A percentile compares a stretch with the other conserved stretches of the same genome.
These are phyloP conservation scores for Lipomyces mesembrius DNA, from an alignment of 805 yeast genomes.

Conservation along the genomic window DNA sequence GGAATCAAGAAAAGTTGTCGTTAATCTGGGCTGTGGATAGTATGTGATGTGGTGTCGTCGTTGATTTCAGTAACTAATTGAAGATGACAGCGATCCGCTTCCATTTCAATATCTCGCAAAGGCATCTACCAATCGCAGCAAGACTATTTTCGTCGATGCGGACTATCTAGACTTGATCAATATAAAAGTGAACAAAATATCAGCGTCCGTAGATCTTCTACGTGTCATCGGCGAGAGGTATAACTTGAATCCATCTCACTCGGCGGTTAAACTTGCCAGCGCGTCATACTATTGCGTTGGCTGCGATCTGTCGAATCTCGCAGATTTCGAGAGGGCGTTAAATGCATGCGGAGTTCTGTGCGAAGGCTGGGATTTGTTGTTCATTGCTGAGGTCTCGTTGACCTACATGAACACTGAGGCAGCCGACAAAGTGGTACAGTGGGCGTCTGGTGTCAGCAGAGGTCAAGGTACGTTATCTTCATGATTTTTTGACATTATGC, in stretches of 20 bases:
- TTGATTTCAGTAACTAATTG: slow-evolving; percentile 27
- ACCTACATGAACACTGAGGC: slow-evolving; percentile 74
- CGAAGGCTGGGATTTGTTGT: slow-evolving; percentile 48
- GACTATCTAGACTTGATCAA: slow-evolving; percentile 73
- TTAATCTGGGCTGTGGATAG: slow-evolving; percentile 82
- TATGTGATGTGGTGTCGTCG: slow-evolving; percentile 42
- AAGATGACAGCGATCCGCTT: slow-evolving; percentile 52
- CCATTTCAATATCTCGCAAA: slow-evolving; percentile 57
- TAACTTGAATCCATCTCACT: not conserved
- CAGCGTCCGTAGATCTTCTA: slow-evolving; percentile 52
- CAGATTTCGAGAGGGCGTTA: slow-evolving; percentile 43
- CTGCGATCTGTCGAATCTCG: slow-evolving; percentile 64
- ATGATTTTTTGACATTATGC: not conserved
- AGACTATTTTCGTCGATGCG: slow-evolving; percentile 65
- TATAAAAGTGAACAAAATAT: slow-evolving; percentile 60
- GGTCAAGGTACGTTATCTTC: slow-evolving; percentile 39
- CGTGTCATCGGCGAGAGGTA: slow-evolving; percentile 15
- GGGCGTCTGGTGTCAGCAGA: slow-evolving; percentile 51
- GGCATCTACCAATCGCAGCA: slow-evolving; percentile 40
- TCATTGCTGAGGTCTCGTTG: slow-evolving; percentile 80
- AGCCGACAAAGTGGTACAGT: slow-evolving; percentile 64
- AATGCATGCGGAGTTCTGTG: slow-evolving; percentile 27
- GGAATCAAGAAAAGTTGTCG: slow-evolving; percentile 49
- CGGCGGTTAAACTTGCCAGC: slow-evolving; percentile 45
- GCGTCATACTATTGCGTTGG: slow-evolving; percentile 61